These are phyloP conservation scores for Ilyonectria robusta DNA, from an alignment of 2,329 filamentous ascomycete genomes.

Conservation along the genomic window DNA sequence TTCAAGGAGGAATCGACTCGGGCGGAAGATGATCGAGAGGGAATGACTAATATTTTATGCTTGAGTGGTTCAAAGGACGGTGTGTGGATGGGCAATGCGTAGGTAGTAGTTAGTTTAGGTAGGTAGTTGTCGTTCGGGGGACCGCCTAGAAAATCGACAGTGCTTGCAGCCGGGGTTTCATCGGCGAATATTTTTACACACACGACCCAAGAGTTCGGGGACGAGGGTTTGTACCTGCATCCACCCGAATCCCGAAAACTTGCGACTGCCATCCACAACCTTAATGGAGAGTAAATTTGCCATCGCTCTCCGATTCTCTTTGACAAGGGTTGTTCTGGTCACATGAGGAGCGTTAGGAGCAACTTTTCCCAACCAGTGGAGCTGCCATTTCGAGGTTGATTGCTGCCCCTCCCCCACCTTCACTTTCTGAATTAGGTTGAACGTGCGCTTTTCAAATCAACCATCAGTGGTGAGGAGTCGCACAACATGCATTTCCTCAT, in stretches of 20 bases:
- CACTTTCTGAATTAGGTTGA: constrained; percentile 23
- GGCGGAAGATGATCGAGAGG: neutral
- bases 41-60: too few relatives aligned
- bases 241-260: constrained; percentile 21
- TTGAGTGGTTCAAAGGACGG: neutral
- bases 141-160: constrained; percentile 26
- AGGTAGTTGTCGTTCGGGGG: neutral
- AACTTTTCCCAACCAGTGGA: constrained; percentile 3
- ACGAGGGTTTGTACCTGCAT: constrained; percentile 76
- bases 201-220: constrained; percentile 26
- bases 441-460: constrained; percentile 10
- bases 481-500: constrained; percentile 82
- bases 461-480: constrained; percentile 2
- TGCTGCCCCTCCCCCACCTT: constrained; percentile 30
- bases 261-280: constrained; percentile 17
- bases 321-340: neutral
- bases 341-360: neutral
- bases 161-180: constrained; percentile 44
- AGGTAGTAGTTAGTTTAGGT: neutral
- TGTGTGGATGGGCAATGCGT: neutral
- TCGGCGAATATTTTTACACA: constrained; percentile 44
- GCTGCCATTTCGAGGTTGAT: constrained; percentile 3
- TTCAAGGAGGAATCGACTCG: neutral
- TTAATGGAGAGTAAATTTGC: neutral
- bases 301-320: neutral